Percentiles rank a stretch among this genome's conserved stretches.
Evolutionary conservation across 495 filamentous ascomycete genomes (phyloP).

Genomic region (Penicillium silybi): DNA sequence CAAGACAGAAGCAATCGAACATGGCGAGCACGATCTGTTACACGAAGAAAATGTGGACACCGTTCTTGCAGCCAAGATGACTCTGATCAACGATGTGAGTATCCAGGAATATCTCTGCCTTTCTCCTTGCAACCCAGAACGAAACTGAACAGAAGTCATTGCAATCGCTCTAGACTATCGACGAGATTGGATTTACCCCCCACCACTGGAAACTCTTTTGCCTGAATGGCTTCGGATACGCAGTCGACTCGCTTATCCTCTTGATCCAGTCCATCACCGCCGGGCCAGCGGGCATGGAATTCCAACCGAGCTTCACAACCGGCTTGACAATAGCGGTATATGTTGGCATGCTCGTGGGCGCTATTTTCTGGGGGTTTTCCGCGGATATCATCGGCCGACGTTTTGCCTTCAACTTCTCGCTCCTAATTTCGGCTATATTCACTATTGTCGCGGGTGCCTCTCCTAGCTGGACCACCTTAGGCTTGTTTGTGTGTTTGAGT

Average conservation of each 20-base stretch:
- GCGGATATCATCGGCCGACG: constrained; percentile 52
- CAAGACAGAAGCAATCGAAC: too few species aligned
- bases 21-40: constrained; percentile 48
- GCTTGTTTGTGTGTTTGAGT: constrained; percentile 41
- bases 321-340: constrained; percentile 39
- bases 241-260: constrained; percentile 65
- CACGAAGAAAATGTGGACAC: constrained; percentile 52
- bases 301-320: constrained; percentile 37
- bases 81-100: constrained; percentile 64
- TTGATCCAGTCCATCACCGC: constrained; percentile 65
- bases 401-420: constrained; percentile 49
- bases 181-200: constrained; percentile 66
- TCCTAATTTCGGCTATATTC: constrained; percentile 48
- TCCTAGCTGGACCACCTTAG: constrained; percentile 46
- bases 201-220: constrained; percentile 69
- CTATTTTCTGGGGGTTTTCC: constrained; percentile 51
- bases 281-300: constrained; percentile 53
- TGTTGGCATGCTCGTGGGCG: constrained; percentile 43
- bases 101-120: not conserved
- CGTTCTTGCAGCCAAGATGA: constrained; percentile 65
- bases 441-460: constrained; percentile 46
- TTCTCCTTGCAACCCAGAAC: not conserved
- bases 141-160: not conserved
- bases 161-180: constrained; percentile 52
- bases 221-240: constrained; percentile 65